Base-by-base conservation (phyloP, 2,329 filamentous ascomycete species). In the Neofusicoccum kwambonambiense region DNA sequence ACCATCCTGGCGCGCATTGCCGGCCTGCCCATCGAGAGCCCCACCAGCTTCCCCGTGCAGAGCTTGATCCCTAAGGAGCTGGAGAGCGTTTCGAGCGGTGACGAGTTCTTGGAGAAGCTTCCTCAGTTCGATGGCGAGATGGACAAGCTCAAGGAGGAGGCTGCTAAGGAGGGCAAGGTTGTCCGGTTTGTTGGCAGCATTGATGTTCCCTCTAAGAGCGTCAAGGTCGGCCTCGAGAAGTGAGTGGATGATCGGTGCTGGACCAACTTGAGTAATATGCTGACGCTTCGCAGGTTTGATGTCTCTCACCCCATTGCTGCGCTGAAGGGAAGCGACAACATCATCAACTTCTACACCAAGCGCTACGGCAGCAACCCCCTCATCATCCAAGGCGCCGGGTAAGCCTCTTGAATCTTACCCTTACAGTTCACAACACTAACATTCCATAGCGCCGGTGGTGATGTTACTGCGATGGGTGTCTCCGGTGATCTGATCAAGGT, bases 321-420 rank as follows among this genome's bases (percentile, higher is more conserved):
- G 54, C 84, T 99, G 65, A 96, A 97, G 85, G 95, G 95, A 41
- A 98, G 93, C 78, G 95, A 98, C 77, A 99, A 99, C 82, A 96
- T 99, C 76, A 97, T 99, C 76, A 96, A 90, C 83, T 97, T 99
- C 83, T 96, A 97, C 80, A 99, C 95, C 5, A 90, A 96, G 84
- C 86, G 95, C 72, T 99, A 99, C 75, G 93, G 93, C 65, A 86
- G 83, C 75, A 96, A 94, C 79, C 93, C 95, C 49, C 83, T 99
- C 68, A 97, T 97, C 75, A 87, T 99, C 68, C 94, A 98, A 81
- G 95, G 95, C 66, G 93, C 92, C 41, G 95, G 93, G 76, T 77
- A 69, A 73, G 73, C 72, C 35, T 44, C 51, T 2, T 51, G 58
- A 31, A 1, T 13, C n/a, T 13, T 67, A 44, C 3, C 41, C 45